Conservation (phyloP, 2,329 filamentous ascomycete species). For the Arthrobotrys entomopaga region DNA sequence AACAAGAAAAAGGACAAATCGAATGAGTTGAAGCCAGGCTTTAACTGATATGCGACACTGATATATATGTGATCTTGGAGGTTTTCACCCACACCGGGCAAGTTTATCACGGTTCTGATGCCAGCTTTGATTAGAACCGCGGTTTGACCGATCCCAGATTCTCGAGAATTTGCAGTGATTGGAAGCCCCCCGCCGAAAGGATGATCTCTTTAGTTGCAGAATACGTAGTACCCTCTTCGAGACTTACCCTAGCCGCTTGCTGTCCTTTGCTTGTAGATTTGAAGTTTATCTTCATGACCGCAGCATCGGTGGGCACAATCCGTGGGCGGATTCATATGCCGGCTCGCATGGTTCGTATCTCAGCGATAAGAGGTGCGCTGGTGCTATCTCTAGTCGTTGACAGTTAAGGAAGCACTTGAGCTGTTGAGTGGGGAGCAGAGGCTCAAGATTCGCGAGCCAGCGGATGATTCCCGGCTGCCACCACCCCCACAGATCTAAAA, state of each 20-base stretch:
- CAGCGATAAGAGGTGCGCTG: too few species aligned
- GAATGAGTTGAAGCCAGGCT: slow-evolving; percentile 79
- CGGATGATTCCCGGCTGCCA: slow-evolving; percentile 11
- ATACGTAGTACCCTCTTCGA: slow-evolving; percentile 66
- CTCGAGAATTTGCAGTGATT: slow-evolving; percentile 76
- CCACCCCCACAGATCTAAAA: slow-evolving; percentile 34
- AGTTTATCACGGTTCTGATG: slow-evolving; percentile 69
- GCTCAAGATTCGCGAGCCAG: slow-evolving; percentile 33
- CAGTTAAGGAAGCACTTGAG: too few species aligned
- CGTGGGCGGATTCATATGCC: too few species aligned
- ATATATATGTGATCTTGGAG: slow-evolving; percentile 71
- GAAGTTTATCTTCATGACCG: slow-evolving; percentile 84
- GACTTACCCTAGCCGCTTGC: slow-evolving; percentile 68
- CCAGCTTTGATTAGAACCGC: slow-evolving; percentile 68
- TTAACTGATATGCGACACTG: slow-evolving; percentile 78
- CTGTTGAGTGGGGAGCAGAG: too few species aligned
- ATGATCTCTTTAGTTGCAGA: slow-evolving; percentile 75
- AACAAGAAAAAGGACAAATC: slow-evolving; percentile 66
- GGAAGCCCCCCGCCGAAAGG: slow-evolving; percentile 80
- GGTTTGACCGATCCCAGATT: slow-evolving; percentile 70
- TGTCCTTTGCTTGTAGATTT: slow-evolving; percentile 48
- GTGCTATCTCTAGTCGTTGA: too few species aligned
- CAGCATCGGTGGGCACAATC: slow-evolving; percentile 80
- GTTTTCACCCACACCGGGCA: slow-evolving; percentile 72
- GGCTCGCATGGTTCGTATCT: too few species aligned